These are phyloP conservation scores for Metarhizium robertsii DNA, from an alignment of 2,329 filamentous ascomycete species.

Conservation along the genomic window DNA sequence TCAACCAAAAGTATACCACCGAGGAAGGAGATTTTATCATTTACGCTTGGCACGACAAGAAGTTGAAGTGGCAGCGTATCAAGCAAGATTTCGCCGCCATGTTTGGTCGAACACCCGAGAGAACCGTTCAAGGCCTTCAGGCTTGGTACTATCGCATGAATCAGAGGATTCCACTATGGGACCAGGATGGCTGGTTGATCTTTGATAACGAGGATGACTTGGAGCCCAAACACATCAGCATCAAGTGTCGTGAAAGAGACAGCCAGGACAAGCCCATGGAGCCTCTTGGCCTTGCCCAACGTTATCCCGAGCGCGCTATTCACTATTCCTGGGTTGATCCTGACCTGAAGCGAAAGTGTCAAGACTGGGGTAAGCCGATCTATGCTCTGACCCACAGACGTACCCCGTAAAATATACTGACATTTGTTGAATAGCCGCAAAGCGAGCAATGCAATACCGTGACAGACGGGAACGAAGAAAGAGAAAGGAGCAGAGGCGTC, in stretches of 20 bases:
- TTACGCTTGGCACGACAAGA: constrained; percentile 34
- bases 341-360: constrained; percentile 27
- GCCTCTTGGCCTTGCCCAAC: constrained; percentile 27
- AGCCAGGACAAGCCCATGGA: constrained; percentile 26
- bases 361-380: constrained; percentile 29
- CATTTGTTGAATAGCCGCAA: constrained; percentile 17
- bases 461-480: constrained; percentile 27
- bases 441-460: constrained; percentile 25
- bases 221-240: constrained; percentile 26
- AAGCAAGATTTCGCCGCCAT: constrained; percentile 29
- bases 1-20: constrained; percentile 34
- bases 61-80: constrained; percentile 31
- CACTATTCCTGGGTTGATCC: constrained; percentile 34
- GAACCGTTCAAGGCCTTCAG: constrained; percentile 31
- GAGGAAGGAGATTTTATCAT: constrained; percentile 35
- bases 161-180: constrained; percentile 29
- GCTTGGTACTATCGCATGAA: constrained; percentile 36
- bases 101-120: constrained; percentile 27
- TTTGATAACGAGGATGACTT: constrained; percentile 30
- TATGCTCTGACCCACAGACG: background rate
- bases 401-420: background rate
- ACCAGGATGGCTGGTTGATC: constrained; percentile 29
- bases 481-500: constrained; percentile 27
- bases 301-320: constrained; percentile 39
- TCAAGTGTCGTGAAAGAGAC: constrained; percentile 30